phyloP scores from a whole-genome alignment of 441 rosid genomes.

The Bruguiera hainesii region DNA sequence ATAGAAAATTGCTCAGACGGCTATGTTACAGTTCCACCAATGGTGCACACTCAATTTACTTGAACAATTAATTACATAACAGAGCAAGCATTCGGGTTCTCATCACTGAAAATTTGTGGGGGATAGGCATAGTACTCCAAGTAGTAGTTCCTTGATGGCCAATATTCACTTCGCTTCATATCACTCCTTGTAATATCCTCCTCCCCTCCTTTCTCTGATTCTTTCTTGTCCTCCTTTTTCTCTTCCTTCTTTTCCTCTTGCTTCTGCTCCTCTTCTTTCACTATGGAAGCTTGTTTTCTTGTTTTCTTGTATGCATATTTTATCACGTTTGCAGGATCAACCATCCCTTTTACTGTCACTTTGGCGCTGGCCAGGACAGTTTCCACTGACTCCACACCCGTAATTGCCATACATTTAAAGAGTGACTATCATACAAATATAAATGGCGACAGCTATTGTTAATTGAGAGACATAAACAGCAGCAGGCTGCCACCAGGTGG shows the following conservation, averaged over 20 bases:
- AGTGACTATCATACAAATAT: not conserved
- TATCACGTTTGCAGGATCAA: conserved; percentile 57
- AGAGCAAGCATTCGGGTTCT: conserved; percentile 88
- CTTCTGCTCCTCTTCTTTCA: conserved; percentile 37
- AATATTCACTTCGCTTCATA: conserved; percentile 47
- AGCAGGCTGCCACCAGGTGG: conserved; percentile 30
- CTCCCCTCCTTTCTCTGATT: conserved; percentile 16
- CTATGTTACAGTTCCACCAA: not conserved
- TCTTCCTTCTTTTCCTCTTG: conserved; percentile 24
- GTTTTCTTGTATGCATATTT: conserved; percentile 64
- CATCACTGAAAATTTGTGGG: conserved; percentile 80
- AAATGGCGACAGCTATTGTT: not conserved
- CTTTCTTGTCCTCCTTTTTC: conserved; percentile 17
- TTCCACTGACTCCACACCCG: conserved; percentile 82
- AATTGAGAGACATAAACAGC: not conserved
- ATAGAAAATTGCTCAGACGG: conserved; percentile 6
- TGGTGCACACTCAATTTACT: not conserved
- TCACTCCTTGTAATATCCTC: conserved; percentile 39
- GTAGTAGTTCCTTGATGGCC: conserved; percentile 33
- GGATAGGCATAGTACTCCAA: conserved; percentile 54
- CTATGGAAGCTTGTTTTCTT: conserved; percentile 54
- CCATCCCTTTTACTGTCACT: conserved; percentile 72
- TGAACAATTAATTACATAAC: conserved; percentile 43
- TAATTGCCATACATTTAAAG: not conserved
- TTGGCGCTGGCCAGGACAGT: conserved; percentile 63